phyloP scores from a whole-genome alignment of 495 filamentous ascomycete genomes.

The Lepidopterella palustris region DNA sequence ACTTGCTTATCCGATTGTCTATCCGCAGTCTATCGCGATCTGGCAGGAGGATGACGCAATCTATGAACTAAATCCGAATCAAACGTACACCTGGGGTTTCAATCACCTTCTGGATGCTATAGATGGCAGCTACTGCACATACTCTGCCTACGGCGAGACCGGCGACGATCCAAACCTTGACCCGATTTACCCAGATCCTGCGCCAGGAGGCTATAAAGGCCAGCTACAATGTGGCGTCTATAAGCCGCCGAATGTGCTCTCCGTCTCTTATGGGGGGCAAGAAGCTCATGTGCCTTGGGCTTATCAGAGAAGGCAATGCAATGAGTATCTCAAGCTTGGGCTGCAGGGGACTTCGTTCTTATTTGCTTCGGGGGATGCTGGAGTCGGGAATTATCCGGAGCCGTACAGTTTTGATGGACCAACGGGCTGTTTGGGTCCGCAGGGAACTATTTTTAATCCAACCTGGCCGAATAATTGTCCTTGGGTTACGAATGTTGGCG shows the following conservation, averaged over 20 bases:
- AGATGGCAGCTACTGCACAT: conserved; percentile 28
- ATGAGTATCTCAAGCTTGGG: conserved; percentile 47
- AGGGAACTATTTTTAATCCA: conserved; percentile 31
- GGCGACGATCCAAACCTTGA: conserved; percentile 24
- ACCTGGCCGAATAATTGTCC: conserved; percentile 42
- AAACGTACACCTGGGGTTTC: conserved; percentile 15
- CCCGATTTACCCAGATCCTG: conserved; percentile 26
- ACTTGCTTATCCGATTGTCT: conserved; percentile 26
- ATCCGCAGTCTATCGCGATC: conserved; percentile 20
- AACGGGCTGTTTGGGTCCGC: neutral
- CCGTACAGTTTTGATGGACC: neutral
- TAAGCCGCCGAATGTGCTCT: conserved; percentile 25
- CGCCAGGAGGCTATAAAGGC: conserved; percentile 21
- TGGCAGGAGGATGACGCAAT: conserved; percentile 23
- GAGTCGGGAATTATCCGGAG: conserved; percentile 33
- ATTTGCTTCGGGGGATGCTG: conserved; percentile 41
- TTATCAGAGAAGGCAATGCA: conserved; percentile 41
- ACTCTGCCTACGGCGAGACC: conserved; percentile 27
- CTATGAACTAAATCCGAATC: conserved; percentile 2
- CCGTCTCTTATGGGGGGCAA: conserved; percentile 20
- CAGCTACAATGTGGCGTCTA: conserved; percentile 26
- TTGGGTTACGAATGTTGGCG: conserved; percentile 43
- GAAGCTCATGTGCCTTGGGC: conserved; percentile 16
- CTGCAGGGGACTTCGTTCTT: conserved; percentile 41
- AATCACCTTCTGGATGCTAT: conserved; percentile 26